Evolutionary conservation across 2,329 filamentous ascomycete species (phyloP), one percentile per base, ranked within the genome.

Genomic region (Gaeumannomyces sp.): DNA sequence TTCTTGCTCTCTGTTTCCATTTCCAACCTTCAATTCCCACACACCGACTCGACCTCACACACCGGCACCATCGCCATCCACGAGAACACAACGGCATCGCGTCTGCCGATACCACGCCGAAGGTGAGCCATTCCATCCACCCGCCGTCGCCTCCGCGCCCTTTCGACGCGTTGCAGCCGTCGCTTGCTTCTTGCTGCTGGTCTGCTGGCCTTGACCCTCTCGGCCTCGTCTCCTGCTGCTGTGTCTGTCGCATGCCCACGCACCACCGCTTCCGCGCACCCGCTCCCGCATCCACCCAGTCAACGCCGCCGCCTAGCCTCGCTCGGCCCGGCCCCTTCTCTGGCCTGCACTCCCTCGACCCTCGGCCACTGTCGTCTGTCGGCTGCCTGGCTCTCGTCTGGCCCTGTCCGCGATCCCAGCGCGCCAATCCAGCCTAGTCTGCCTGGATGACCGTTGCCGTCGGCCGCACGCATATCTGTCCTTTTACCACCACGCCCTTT

Each of bases 181-280:
- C 28, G 25, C n/a, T 16, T 38, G 35, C 53, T 57, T 7, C n/a
- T 13, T 27, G 27, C 3, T 58, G n/a, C 7, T 57, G 22, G 22
- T 25, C n/a, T 57, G 22, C n/a, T 31, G 35, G 38, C 19, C 38
- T 29, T 28, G 25, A 35, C 27, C 28, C 19, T 27, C 61, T n/a
- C 31, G 50, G 38, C 16, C 28, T 56, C 25, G 38, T 27, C 61
- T 62, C 38, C 38, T 53, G 45, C 33, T 59, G 28, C 27, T 63
- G 38, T 63, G 16, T 35, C 53, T 63, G 56, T 63, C 62, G 62
- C 50, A 63, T 63, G 62, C 53, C 62, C 28, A 27, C 60, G 53
- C 50, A 56, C 45, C 61, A 62, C 38, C 27, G 31, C 38, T 45
- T 7, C 38, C 38, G 38, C 38, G 38, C 38, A 29, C 38, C 61